Base-by-base conservation (phyloP, 148 eudicot species). In the Rhododendron griersonianum region DNA sequence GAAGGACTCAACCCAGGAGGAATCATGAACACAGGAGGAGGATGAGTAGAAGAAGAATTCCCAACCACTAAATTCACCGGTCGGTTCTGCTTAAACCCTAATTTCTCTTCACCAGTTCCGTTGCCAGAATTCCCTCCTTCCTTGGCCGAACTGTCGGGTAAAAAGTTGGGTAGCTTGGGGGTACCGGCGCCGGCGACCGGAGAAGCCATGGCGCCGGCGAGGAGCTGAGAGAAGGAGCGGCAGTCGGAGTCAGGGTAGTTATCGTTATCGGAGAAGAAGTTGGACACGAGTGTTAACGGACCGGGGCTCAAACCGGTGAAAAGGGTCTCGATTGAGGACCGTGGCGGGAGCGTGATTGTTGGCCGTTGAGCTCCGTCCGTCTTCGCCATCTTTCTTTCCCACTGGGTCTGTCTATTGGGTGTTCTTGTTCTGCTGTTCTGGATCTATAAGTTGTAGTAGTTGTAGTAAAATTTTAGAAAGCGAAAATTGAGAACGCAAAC, bases 1-100 rank as follows among this genome's bases (percentile, higher is more conserved):
- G 95, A 90, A 59, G 99, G 99, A 37, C 96, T 96, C 83, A 94
- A 85, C 81, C 94, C 99, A 1, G 96, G 91, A 35, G 98, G 93
- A n/a, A 92, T 82, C 90, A 87, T 84, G 63, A 93, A 93, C 87
- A 92, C 3, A 28, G 18, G 16, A 11, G 37, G 75, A 69, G 6
- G 4, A 63, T 23, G 85, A 18, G 18, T 57, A 16, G 63, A 57
- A 14, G 95, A 92, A 37, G 95, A 81, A 25, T 83, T 88, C 55
- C 89, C 88, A 76, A 91, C 87, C 91, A 88, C 88, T 92, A 89
- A 86, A 82, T 86, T 91, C 90, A 89, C 86, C 55, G 95, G 96
- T 69, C 95, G 84, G 41, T 92, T 93, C 84, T 90, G 89, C 92
- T 91, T 91, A 85, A 91, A 95, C 86, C 96, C 95, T n/a, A 84